Percentiles rank a stretch among this genome's conserved stretches.
phyloP scores from a whole-genome alignment of 495 filamentous ascomycete genomes.

The Penicillium pulvis region DNA sequence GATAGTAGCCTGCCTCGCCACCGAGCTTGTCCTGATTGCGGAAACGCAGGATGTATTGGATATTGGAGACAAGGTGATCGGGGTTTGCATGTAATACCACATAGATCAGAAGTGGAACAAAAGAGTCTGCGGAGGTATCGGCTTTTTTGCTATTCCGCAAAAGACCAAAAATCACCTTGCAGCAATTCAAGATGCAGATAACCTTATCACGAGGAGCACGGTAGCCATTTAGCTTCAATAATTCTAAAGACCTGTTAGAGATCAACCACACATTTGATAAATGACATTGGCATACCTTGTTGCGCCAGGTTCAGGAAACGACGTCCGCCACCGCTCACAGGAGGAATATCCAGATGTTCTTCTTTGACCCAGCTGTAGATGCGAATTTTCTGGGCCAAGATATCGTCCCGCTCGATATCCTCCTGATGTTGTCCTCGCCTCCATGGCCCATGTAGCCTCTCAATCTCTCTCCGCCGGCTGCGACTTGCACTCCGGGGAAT shows the following conservation, averaged over 20 bases:
- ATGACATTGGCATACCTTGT: constrained; percentile 58
- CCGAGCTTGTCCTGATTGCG: constrained; percentile 95
- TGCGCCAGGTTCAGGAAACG: constrained; percentile 88
- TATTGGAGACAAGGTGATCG: constrained; percentile 93
- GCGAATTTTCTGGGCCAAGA: constrained; percentile 90
- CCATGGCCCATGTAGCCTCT: constrained; percentile 75
- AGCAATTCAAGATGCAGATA: constrained; percentile 97
- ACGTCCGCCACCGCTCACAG: constrained; percentile 79
- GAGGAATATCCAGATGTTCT: constrained; percentile 90
- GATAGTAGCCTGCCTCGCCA: constrained; percentile 96
- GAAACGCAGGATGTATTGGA: constrained; percentile 97
- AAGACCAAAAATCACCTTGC: constrained; percentile 99
- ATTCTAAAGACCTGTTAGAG: constrained; percentile 57
- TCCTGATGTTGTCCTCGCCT: constrained; percentile 95
- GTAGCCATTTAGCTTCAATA: constrained; percentile 94
- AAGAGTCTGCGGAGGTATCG: constrained; percentile 94
- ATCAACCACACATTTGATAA: background rate
- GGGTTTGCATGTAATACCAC: constrained; percentile 94
- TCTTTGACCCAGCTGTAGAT: constrained; percentile 97
- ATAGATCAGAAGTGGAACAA: constrained; percentile 94
- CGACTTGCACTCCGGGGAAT: constrained; percentile 62
- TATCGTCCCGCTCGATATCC: constrained; percentile 94
- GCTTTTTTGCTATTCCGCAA: constrained; percentile 82
- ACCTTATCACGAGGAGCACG: constrained; percentile 96
- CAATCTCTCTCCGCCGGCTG: constrained; percentile 66